These are phyloP conservation scores for Penicillium sp. DNA, from an alignment of 2,329 filamentous ascomycete species.

Conservation along the genomic window DNA sequence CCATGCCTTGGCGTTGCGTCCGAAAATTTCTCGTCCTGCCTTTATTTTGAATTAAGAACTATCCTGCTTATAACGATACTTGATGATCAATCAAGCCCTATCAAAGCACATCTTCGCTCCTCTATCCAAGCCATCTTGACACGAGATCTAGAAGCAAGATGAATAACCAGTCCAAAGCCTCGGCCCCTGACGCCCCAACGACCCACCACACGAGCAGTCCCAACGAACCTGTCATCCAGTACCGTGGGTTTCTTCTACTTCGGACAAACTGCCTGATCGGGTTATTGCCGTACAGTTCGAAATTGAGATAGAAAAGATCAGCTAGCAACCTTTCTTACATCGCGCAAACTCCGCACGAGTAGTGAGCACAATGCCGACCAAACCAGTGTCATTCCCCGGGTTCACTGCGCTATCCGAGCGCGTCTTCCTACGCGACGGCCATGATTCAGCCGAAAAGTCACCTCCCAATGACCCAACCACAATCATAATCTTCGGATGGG, in stretches of 20 bases:
- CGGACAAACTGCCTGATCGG: background rate
- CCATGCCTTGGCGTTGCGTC: too few relatives aligned
- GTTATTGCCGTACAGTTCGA: background rate
- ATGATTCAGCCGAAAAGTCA: constrained; percentile 21
- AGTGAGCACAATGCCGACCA: constrained; percentile 14
- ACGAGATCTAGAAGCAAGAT: background rate
- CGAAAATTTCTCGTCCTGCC: too few relatives aligned
- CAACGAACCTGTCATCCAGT: background rate
- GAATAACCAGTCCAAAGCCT: background rate
- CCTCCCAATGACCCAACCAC: constrained; percentile 29
- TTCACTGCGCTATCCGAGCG: constrained; percentile 51
- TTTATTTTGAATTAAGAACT: too few relatives aligned
- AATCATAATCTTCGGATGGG: constrained; percentile 56
- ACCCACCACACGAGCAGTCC: background rate
- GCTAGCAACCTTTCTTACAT: background rate
- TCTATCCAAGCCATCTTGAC: too few relatives aligned
- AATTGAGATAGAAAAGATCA: background rate
- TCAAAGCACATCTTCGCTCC: too few relatives aligned
- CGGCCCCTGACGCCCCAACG: background rate
- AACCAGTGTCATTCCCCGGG: constrained; percentile 38
- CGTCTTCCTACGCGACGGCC: constrained; percentile 43
- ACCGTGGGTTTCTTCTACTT: background rate
- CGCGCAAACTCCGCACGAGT: background rate
- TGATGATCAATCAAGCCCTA: too few relatives aligned
- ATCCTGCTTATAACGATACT: too few relatives aligned